These are phyloP conservation scores for Penicillium angulare DNA, from an alignment of 495 filamentous ascomycete genomes.

Conservation along the genomic window DNA sequence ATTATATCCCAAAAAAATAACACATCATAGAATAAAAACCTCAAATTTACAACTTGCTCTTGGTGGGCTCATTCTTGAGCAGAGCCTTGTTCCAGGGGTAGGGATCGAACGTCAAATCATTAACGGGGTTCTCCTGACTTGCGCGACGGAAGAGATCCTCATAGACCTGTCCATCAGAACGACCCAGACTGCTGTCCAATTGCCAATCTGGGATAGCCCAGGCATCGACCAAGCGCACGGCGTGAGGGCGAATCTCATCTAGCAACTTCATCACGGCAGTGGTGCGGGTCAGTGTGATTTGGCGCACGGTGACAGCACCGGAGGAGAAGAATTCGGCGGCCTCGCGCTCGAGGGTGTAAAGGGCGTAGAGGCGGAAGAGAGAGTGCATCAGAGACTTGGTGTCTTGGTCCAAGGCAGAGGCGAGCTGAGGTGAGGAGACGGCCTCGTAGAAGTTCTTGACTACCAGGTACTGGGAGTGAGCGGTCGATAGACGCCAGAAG, in stretches of 20 bases:
- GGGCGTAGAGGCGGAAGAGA: conserved; percentile 64
- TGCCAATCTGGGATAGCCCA: conserved; percentile 72
- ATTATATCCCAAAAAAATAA: neutral
- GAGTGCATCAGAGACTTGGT: conserved; percentile 54
- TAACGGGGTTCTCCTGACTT: conserved; percentile 65
- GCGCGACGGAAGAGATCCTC: conserved; percentile 67
- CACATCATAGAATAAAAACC: neutral
- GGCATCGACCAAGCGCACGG: conserved; percentile 61
- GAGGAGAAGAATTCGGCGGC: conserved; percentile 66
- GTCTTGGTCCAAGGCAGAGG: conserved; percentile 47
- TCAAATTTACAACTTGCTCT: conserved; percentile 39
- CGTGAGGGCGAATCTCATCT: conserved; percentile 65
- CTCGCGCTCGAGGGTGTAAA: conserved; percentile 65
- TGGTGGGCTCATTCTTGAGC: conserved; percentile 49
- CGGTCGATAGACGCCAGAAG: conserved; percentile 68
- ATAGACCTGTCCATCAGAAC: conserved; percentile 66
- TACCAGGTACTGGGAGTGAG: conserved; percentile 66
- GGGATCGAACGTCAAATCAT: conserved; percentile 63
- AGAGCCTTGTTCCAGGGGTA: conserved; percentile 61
- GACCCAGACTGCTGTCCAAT: conserved; percentile 61
- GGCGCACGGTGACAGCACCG: conserved; percentile 59
- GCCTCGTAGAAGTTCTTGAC: conserved; percentile 72
- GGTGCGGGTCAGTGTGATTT: conserved; percentile 60
- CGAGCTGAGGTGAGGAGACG: conserved; percentile 49
- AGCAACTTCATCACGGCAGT: conserved; percentile 63